Evolutionary conservation across 768 basidiomycete species (phyloP).

Genomic region (Paxillus involutus): DNA sequence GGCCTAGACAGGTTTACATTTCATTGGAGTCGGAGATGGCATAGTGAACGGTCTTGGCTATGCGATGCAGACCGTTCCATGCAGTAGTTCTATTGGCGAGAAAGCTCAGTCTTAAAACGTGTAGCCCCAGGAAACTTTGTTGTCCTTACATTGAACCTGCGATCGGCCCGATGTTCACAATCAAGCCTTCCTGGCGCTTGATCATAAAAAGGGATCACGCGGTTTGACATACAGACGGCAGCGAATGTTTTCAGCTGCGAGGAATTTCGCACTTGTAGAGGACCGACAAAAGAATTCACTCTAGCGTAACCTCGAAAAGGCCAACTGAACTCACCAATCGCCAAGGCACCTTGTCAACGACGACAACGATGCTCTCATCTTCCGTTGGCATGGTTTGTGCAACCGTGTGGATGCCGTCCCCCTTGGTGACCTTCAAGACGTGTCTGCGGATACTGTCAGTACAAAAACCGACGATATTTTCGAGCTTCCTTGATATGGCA

Average conservation of each 20-base stretch:
- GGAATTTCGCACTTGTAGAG: slow-evolving; percentile 40
- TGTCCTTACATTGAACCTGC: slow-evolving; percentile 55
- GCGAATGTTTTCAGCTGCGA: slow-evolving; percentile 74
- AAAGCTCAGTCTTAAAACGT: slow-evolving; percentile 1
- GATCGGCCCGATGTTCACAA: too few species aligned
- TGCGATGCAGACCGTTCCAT: slow-evolving; percentile 62
- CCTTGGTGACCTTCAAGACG: slow-evolving; percentile 62
- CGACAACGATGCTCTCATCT: slow-evolving; percentile 65
- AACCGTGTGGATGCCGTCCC: slow-evolving; percentile 51
- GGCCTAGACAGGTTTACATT: slow-evolving; percentile 71
- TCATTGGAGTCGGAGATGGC: slow-evolving; percentile 71
- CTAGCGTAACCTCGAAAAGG: not conserved
- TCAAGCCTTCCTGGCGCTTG: slow-evolving; percentile 53
- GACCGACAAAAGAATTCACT: slow-evolving; percentile 17
- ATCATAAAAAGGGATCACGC: slow-evolving; percentile 75
- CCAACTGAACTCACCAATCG: slow-evolving; percentile 40
- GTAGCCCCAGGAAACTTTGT: not conserved
- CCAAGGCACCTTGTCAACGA: slow-evolving; percentile 67
- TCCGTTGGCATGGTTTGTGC: slow-evolving; percentile 51
- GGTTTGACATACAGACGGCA: slow-evolving; percentile 57
- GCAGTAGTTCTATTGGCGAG: slow-evolving; percentile 53
- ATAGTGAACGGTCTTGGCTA: slow-evolving; percentile 58
- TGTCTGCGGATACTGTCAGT: too few species aligned
- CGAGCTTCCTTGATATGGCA: too few species aligned
- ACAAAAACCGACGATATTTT: too few species aligned